Evolutionary conservation across 2,329 filamentous ascomycete genomes (phyloP), one percentile per base, ranked within the genome.

Genomic region (Trichoderma guizhouense): DNA sequence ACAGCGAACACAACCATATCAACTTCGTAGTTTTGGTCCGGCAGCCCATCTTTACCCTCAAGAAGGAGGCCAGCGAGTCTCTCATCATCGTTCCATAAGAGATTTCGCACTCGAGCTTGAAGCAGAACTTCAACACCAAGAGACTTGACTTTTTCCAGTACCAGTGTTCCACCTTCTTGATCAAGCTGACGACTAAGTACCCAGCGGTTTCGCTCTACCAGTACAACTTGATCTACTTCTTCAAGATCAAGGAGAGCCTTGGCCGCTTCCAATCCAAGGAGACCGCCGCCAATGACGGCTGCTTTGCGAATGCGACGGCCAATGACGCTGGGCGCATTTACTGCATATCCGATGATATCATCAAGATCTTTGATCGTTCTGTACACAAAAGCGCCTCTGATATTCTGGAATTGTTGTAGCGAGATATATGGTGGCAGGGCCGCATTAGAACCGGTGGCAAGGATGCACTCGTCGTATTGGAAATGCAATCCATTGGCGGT

Each of bases 1-100:
- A 97, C 95, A 43, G 94, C 94, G 80, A 97, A 97, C 81, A 94
- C 97, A 65, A 97, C 87, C 24, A 92, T 94, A 1, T 90, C 91
- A 79, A 93, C 96, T 3, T 91, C 86, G 83, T 96, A 90, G 70
- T 86, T 84, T 74, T 94, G 90, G 5, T 67, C 53, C 7, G 34
- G 64, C 3, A 58, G 5, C 1, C 93, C 93, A 78, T 96, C 93
- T 0, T 58, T 57, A 1, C 64, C 64, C 76, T 96, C 93, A 75
- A 97, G 96, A 0, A 89, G 83, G 1, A 97, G 88, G 0, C 93
- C 93, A 5, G 85, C 88, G 12, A 97, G 92, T 62, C 86, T 87
- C 75, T 93, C 93, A 4, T 86, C 82, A 2, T 87, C 87, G 71
- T 92, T 89, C 0, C 89, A 90, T 71, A 92, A 86, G 76, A 97